These are phyloP conservation scores for Neofusicoccum laricinum DNA, from an alignment of 2,329 filamentous ascomycete species.

Conservation along the genomic window DNA sequence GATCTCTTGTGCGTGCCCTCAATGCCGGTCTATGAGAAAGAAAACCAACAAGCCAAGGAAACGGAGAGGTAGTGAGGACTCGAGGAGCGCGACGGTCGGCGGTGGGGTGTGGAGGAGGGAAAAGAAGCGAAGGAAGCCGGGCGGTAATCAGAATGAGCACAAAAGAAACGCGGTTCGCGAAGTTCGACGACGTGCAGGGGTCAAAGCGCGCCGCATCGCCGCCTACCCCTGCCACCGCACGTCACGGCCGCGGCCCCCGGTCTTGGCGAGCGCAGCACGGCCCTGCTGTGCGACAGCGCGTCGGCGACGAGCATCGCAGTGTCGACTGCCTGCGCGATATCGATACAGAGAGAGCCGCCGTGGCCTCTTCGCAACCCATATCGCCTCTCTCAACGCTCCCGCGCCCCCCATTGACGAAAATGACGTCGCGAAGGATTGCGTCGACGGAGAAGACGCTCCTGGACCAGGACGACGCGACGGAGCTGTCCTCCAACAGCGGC, in stretches of 20 bases:
- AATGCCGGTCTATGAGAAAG: not conserved
- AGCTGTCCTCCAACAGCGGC: conserved; percentile 23
- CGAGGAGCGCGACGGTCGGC: not conserved
- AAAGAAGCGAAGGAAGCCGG: not conserved
- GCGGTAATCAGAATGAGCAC: not conserved
- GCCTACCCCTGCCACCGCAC: not conserved
- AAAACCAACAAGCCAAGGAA: too few relatives aligned
- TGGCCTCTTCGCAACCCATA: too few relatives aligned
- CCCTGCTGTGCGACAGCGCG: too few relatives aligned
- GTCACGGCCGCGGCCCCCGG: not conserved
- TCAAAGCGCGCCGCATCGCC: not conserved
- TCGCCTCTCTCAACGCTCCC: not conserved
- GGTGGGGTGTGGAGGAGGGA: not conserved
- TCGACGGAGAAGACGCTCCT: conserved; percentile 65
- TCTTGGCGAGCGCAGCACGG: not conserved
- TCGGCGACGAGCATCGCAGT: too few relatives aligned
- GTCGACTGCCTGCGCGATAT: too few relatives aligned
- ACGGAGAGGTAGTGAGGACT: not conserved
- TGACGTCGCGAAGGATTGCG: conserved; percentile 69
- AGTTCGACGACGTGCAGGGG: not conserved
- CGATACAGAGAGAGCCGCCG: too few relatives aligned
- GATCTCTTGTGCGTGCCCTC: not conserved
- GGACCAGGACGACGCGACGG: conserved; percentile 35
- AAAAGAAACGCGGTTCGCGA: conserved; percentile 6
- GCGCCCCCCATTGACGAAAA: conserved; percentile 31